Base-by-base conservation (phyloP, 176 grass and related monocot genomes). In the Carex scoparia region DNA sequence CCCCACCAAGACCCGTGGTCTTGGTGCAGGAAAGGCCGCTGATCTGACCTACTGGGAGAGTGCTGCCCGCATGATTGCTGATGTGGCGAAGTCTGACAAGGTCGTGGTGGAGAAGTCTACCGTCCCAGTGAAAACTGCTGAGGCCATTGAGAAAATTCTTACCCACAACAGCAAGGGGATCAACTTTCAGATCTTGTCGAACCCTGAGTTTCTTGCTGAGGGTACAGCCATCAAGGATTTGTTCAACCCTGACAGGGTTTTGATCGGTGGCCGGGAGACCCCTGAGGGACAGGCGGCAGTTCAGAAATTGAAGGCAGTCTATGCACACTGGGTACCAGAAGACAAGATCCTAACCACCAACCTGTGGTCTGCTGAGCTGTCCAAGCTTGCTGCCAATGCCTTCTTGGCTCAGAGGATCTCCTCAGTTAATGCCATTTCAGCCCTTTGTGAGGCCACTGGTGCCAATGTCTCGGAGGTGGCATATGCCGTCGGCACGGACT, bases 11-110 rank as follows among this genome's bases (percentile, higher is more conserved):
- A 83, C 89, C 14, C 84, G 89, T 28, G 91, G 91, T 54, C 88
- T 93, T 11, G 91, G 91, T 16, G 91, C 91, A 3, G 91, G 91
- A n/a, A 93, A 93, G 63, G 89, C 89, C 61, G 91, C 91, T 6
- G 91, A 93, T 48, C 86, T 93, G 14, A 89, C 89, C 38, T 93
- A 93, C 84, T 93, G 91, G 91, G 91, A 93, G 85, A 93, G 91
- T 18, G 91, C 91, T 7, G 91, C 91, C 57, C 91, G 91, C 16
- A 91, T 90, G 91, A 93, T 93, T 13, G 91, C 89, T 7, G 87
- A 87, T 42, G 91, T 93, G 31, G 84, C 91, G 5, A 88, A 87
- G 61, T 91, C 91, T 0, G 87, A 93, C 81, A 93, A 91, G 86
- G 81, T 93, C 1, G 89, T 93, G 40, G 91, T 93, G 0, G 91